Base-by-base conservation (phyloP, 2,329 filamentous ascomycete genomes). In the Fusarium bactridioides region DNA sequence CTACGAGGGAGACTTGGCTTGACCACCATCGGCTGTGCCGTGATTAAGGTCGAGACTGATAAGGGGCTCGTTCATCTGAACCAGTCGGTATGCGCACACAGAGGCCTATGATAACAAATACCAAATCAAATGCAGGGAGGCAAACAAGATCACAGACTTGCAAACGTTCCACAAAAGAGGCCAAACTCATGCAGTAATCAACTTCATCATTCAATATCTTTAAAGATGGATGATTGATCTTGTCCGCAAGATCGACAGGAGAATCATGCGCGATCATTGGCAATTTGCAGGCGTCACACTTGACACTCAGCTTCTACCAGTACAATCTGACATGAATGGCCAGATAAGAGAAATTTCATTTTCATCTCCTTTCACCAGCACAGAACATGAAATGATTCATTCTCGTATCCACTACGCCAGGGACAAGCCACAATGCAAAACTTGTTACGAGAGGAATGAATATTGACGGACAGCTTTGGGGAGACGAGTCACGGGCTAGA, bases 181-280 rank as follows among this genome's bases (percentile, higher is more conserved):
- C 35, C 40, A 60, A 60, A 51, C 48, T 19, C n/a, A 45, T 25
- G 12, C 18, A 58, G 31, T 50, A 60, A 60, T 70, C 38, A 69
- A 55, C 41, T 62, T 45, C 47, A 62, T 72, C 61, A 63, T 67
- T 38, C n/a, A 67, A 41, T 25, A 21, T 18, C 18, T 23, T 21
- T 41, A 57, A 37, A 55, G 47, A 67, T 57, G 58, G 47, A 58
- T 35, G 54, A 54, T 43, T 56, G 61, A 71, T 67, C 62, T 67
- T 48, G 47, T 63, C 63, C n/a, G 38, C 37, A 33, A 64, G 74
- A 77, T 77, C 74, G 65, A 73, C 74, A 77, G 72, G 73, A 77
- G 72, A 70, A 76, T 70, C 25, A 64, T 54, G 43, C 44, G 47
- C 61, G 72, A 72, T 70, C 65, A 67, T 51, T 41, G 41, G 71